Conservation (phyloP, 2,329 filamentous ascomycete genomes). For the Pseudodiploospora longispora region DNA sequence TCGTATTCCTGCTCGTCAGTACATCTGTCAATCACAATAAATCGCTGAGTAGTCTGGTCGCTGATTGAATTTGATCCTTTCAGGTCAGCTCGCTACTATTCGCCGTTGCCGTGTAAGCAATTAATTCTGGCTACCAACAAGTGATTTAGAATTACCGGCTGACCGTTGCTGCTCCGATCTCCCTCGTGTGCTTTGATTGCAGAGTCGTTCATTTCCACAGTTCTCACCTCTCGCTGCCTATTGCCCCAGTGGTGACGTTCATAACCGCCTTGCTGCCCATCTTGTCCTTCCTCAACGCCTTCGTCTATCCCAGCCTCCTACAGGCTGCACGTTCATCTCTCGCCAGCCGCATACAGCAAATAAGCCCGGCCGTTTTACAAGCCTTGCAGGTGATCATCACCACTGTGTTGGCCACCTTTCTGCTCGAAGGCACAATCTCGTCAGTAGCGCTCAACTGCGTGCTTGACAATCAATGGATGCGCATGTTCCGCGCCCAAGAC, state of each 20-base stretch:
- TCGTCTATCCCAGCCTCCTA: slow-evolving; percentile 25
- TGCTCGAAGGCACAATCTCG: slow-evolving; percentile 27
- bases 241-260: slow-evolving; percentile 27
- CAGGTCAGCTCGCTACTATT: slow-evolving; percentile 23
- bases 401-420: slow-evolving; percentile 36
- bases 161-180: slow-evolving; percentile 2
- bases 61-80: neutral
- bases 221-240: slow-evolving; percentile 31
- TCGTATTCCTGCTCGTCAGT: slow-evolving; percentile 24
- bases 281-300: slow-evolving; percentile 27
- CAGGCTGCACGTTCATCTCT: slow-evolving; percentile 15
- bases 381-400: slow-evolving; percentile 33
- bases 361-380: slow-evolving; percentile 29
- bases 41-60: neutral
- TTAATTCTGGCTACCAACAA: neutral
- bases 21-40: neutral
- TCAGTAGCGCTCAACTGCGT: slow-evolving; percentile 37
- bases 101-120: slow-evolving; percentile 22
- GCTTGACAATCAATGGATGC: slow-evolving; percentile 48
- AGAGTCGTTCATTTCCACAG: slow-evolving; percentile 33
- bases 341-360: slow-evolving; percentile 11
- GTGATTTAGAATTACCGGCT: neutral
- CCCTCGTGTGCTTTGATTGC: neutral
- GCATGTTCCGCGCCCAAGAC: slow-evolving; percentile 44
- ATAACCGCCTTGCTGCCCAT: slow-evolving; percentile 33